Conservation (phyloP, 139 green algal genomes). For the Chlamydomonas schloesseri region DNA sequence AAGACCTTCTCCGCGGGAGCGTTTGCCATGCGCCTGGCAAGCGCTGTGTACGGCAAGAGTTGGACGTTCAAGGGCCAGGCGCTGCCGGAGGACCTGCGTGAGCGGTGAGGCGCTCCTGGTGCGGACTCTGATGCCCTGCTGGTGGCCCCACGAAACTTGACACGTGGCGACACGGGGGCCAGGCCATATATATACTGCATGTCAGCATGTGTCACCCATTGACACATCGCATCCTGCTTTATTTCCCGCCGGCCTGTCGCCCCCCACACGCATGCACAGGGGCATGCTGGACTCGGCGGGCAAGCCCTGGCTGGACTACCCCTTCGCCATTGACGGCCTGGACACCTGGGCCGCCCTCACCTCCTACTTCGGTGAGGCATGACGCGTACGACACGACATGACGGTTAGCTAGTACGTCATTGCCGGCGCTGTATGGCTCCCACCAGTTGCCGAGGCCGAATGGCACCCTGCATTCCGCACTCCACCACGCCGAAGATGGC, state of each 20-base stretch:
- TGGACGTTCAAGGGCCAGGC: conserved; percentile 38
- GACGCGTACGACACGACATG: too few relatives aligned
- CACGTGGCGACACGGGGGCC: too few relatives aligned
- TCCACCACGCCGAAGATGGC: too few relatives aligned
- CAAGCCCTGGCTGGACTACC: conserved; percentile 58
- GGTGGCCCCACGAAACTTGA: too few relatives aligned
- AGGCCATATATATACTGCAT: too few relatives aligned
- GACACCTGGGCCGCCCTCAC: conserved; percentile 43
- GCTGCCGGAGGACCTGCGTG: conserved; percentile 13
- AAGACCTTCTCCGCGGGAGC: conserved; percentile 36
- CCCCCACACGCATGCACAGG: not conserved
- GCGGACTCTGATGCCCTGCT: too few relatives aligned
- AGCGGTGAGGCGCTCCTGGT: not conserved
- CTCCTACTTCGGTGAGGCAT: conserved; percentile 37
- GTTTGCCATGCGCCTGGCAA: conserved; percentile 45
- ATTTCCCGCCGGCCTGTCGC: not conserved
- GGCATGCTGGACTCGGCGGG: conserved; percentile 29
- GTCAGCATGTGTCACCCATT: not conserved
- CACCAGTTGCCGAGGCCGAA: too few relatives aligned
- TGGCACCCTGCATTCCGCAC: too few relatives aligned
- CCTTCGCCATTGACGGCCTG: conserved; percentile 56
- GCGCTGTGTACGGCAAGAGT: conserved; percentile 39
- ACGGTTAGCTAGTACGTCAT: too few relatives aligned
- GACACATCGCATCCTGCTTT: too few relatives aligned
- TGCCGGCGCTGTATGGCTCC: too few relatives aligned